A percentile compares a stretch with the other conserved stretches of the same genome.
Conservation (phyloP, 208 protist genomes). For the Wallacemonas sp. region DNA sequence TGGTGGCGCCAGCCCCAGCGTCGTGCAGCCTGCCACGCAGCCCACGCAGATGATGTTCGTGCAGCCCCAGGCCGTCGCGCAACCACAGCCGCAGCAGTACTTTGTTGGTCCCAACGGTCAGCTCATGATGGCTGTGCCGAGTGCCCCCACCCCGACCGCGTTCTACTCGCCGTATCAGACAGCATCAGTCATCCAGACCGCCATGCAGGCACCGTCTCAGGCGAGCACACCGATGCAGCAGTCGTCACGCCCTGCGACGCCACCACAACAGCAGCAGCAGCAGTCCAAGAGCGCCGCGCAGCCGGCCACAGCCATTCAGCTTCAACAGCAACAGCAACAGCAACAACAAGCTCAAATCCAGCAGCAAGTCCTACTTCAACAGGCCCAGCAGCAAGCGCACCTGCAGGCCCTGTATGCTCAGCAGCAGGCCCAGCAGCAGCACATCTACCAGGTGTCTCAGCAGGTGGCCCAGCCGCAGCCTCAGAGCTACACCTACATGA, state of each 20-base stretch:
- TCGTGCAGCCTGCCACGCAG: background rate
- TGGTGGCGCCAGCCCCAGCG: background rate
- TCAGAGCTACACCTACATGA: constrained; percentile 31
- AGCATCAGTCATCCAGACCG: too few relatives aligned
- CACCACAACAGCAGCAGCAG: too few relatives aligned
- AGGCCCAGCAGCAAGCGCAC: constrained; percentile 17
- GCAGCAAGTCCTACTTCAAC: constrained; percentile 12
- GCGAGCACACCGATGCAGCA: background rate
- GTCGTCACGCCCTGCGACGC: constrained; percentile 23
- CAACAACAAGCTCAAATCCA: constrained; percentile 23
- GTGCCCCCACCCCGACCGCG: constrained; percentile 1
- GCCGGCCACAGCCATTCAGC: too few relatives aligned
- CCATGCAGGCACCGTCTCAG: background rate
- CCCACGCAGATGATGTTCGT: constrained; percentile 25
- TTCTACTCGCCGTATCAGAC: background rate
- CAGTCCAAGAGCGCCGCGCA: too few relatives aligned
- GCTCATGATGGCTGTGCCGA: constrained; percentile 1
- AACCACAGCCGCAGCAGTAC: constrained; percentile 5
- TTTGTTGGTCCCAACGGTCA: constrained; percentile 1
- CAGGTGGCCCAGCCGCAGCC: background rate
- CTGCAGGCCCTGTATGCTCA: constrained; percentile 7
- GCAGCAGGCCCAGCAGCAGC: constrained; percentile 16
- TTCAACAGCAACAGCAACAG: too few relatives aligned
- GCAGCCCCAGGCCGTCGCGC: constrained; percentile 1
- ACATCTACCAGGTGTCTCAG: background rate